Conservation (phyloP, 2,329 filamentous ascomycete species). For the Calycina marina region DNA sequence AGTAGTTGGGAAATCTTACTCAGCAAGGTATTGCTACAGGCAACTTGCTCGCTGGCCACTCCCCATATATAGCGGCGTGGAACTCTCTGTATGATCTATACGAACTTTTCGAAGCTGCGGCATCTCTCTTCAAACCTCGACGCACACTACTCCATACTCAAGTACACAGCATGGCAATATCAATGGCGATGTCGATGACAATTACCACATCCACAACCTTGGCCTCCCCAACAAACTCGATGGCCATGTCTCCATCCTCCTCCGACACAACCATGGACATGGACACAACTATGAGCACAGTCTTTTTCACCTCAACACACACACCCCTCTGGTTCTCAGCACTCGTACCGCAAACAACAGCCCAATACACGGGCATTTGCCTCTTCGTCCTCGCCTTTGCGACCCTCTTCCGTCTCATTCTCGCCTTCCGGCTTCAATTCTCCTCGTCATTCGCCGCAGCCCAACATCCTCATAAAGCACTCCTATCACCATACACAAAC, state of each 20-base stretch:
- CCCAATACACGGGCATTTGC: conserved; percentile 65
- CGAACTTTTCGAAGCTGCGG: too few relatives aligned
- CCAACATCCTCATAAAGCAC: neutral
- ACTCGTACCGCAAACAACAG: neutral
- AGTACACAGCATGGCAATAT: neutral
- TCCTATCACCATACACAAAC: too few relatives aligned
- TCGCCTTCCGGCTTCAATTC: neutral
- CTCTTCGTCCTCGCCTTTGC: conserved; percentile 73
- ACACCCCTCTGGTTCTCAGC: conserved; percentile 1
- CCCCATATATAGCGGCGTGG: too few relatives aligned
- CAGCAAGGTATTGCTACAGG: too few relatives aligned
- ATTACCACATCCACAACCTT: too few relatives aligned
- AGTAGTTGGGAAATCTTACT: too few relatives aligned
- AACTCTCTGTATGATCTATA: too few relatives aligned
- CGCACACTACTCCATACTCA: too few relatives aligned
- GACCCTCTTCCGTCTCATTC: conserved; percentile 39
- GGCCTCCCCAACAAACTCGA: too few relatives aligned
- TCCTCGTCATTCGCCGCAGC: neutral
- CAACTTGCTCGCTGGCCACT: too few relatives aligned
- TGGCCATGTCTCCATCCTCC: too few relatives aligned
- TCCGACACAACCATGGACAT: neutral
- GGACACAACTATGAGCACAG: conserved; percentile 35
- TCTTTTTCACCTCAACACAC: conserved; percentile 48
- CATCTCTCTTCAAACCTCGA: too few relatives aligned
- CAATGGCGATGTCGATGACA: neutral